phyloP scores from a whole-genome alignment of 73 alveolate genomes.

The Uronychia setigera region DNA sequence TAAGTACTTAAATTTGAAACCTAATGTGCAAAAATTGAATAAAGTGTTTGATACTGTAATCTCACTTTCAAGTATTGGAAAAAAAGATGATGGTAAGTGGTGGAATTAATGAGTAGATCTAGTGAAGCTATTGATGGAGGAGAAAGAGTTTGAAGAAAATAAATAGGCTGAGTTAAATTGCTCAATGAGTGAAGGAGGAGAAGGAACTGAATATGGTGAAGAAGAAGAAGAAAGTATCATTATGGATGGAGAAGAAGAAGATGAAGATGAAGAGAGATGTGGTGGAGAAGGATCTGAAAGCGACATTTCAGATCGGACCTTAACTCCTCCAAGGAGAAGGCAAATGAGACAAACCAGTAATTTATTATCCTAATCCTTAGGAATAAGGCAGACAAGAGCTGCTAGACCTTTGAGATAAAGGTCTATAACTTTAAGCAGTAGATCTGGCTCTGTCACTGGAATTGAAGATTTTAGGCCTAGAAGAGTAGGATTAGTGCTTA shows the following conservation, averaged over 20 bases:
- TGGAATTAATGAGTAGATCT: background rate
- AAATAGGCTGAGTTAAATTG: background rate
- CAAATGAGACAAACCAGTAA: background rate
- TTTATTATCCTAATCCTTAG: no score
- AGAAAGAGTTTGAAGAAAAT: background rate
- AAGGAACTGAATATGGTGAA: no score
- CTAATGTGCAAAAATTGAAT: conserved; percentile 19
- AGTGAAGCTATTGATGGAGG: background rate
- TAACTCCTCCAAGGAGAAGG: background rate
- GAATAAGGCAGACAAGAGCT: no score
- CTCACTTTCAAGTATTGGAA: conserved; percentile 14
- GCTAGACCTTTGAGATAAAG: no score
- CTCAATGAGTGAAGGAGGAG: background rate
- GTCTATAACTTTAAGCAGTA: background rate
- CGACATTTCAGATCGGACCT: background rate
- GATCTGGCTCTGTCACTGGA: background rate
- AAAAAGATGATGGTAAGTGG: conserved; percentile 45
- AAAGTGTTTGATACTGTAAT: conserved; percentile 58
- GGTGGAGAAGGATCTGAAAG: background rate
- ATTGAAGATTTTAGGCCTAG: background rate
- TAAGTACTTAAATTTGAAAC: conserved; percentile 9
- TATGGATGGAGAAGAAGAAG: background rate
- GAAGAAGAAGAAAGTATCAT: background rate
- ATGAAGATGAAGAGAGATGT: background rate
- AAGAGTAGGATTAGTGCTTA: no score